Evolutionary conservation across 176 grass and related monocot genomes (phyloP), one percentile per base, ranked within the genome.

Genomic region (Avena eriantha): DNA sequence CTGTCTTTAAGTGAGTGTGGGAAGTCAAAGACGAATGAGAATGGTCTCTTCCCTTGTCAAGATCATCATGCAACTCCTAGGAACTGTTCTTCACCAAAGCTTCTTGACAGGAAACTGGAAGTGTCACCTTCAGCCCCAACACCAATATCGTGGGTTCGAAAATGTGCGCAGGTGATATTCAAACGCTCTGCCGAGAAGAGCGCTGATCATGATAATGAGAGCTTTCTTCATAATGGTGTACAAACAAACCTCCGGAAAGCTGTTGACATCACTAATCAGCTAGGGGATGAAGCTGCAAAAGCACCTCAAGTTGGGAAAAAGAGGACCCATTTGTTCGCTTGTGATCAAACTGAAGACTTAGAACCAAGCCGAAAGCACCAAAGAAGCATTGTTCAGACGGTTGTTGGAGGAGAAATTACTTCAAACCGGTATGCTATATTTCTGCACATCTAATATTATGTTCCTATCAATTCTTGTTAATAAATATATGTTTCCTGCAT

Each of bases 121-220:
- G 76, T 80, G 73, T 90, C 92, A 64, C 75, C 76, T 41, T 76
- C 88, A 80, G 64, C 64, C 22, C 73, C 92, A 31, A 85, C 87
- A 80, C 91, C 94, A 66, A 66, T 96, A 77, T 91, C 92, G 1
- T 99, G 94, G 94, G 89, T 99, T 73, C 90, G 87, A 51, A 94
- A 86, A 93, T 99, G 89, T 59, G 85, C 88, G 35, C 78, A 89
- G 69, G 96, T 85, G 69, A 85, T 99, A 83, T 99, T 96, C 67
- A 94, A 93, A 56, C 79, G 74, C 21, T 94, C 97, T 74, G 85
- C 88, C 77, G 94, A 89, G 69, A 96, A 92, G 85, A 81, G 83
- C 19, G 53, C 69, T 86, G 76, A 86, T 84, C 76, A 43, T 89
- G 73, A 85, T 84, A 61, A 79, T 74, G 78, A 83, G 69, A 66